Evolutionary conservation across 2,329 filamentous ascomycete species (phyloP).

Genomic region (Colletotrichum karsti): DNA sequence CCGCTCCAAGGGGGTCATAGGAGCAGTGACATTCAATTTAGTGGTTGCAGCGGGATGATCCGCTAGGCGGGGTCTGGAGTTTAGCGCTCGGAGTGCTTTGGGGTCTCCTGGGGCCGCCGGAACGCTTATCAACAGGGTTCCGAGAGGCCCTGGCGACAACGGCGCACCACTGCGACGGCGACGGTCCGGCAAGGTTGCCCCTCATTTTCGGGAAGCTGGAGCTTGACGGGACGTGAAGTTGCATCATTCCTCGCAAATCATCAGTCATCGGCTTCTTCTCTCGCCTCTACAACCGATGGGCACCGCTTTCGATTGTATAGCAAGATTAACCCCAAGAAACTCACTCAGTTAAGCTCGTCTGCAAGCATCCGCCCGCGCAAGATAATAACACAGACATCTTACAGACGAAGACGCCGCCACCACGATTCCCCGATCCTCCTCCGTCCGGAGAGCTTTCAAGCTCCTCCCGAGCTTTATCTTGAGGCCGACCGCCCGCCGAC

Average conservation of each 20-base stretch:
- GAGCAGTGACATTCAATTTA: not conserved
- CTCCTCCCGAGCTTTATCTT: not conserved
- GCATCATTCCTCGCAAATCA: conserved; percentile 6
- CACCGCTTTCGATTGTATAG: not conserved
- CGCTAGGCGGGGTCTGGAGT: conserved; percentile 11
- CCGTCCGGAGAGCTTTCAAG: conserved; percentile 9
- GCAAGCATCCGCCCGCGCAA: too few relatives aligned
- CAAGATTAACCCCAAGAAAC: not conserved
- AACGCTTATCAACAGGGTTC: conserved; percentile 7
- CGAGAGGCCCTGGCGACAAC: not conserved
- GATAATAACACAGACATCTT: too few relatives aligned
- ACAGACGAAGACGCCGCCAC: not conserved
- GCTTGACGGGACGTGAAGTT: not conserved
- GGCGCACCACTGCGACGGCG: not conserved
- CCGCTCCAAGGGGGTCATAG: too few relatives aligned
- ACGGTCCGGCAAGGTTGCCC: too few relatives aligned
- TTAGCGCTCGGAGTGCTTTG: not conserved
- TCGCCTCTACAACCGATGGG: not conserved
- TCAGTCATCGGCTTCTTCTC: not conserved
- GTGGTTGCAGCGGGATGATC: conserved; percentile 9
- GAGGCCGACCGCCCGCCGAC: not conserved
- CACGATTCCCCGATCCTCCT: conserved; percentile 10
- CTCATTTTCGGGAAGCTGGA: not conserved
- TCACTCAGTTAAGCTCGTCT: too few relatives aligned
- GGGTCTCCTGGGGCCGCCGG: not conserved